phyloP scores from a whole-genome alignment of 2,329 filamentous ascomycete genomes.

The Tolypocladium tundrense region DNA sequence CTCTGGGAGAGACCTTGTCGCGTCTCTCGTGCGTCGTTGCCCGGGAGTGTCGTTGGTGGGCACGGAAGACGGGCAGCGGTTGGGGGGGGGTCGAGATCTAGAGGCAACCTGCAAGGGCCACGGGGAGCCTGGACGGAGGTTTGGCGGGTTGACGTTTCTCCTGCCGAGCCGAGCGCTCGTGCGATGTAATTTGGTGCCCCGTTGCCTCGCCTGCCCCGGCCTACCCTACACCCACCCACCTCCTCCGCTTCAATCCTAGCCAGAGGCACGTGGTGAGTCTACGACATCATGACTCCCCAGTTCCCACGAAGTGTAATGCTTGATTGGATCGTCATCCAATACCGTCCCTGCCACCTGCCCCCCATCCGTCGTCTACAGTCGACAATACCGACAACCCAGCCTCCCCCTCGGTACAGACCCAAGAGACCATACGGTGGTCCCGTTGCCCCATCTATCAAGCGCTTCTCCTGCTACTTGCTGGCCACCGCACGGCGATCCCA shows the following conservation, averaged over 20 bases:
- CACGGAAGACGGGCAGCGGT: neutral
- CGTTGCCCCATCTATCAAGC: neutral
- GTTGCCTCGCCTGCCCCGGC: neutral
- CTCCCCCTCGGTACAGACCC: neutral
- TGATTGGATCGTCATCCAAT: neutral
- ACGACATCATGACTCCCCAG: neutral
- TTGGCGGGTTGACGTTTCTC: neutral
- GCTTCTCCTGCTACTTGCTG: neutral
- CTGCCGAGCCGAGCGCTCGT: neutral
- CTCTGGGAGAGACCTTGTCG: neutral
- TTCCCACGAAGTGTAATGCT: neutral
- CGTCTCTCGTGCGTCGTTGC: neutral
- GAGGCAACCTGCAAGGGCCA: neutral
- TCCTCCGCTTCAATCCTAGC: no score
- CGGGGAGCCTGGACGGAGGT: neutral
- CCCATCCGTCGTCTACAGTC: neutral
- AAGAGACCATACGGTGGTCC: neutral
- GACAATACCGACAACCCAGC: neutral
- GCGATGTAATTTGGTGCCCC: neutral
- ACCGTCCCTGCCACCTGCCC: neutral
- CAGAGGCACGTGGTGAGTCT: neutral
- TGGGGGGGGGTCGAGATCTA: neutral
- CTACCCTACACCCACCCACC: neutral
- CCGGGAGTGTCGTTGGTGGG: neutral
- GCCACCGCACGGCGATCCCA: neutral